Conservation (phyloP, 306 rosid species). For the Luffa aegyptiaca region DNA sequence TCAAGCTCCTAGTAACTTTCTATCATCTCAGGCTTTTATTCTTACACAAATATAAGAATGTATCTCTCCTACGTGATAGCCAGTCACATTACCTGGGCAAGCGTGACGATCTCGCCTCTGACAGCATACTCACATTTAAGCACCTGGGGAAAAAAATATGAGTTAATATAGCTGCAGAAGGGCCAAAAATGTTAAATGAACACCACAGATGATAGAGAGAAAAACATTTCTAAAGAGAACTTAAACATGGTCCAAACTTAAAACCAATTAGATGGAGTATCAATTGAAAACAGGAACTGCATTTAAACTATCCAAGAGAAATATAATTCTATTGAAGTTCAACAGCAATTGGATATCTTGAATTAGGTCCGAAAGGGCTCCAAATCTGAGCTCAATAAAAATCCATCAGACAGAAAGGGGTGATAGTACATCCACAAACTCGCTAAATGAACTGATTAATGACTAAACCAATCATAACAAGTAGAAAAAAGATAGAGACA, state of each 20-base stretch:
- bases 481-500: not conserved
- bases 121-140: conserved; percentile 91
- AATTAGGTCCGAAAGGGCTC: not conserved
- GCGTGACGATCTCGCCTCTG: conserved; percentile 82
- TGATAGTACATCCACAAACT: not conserved
- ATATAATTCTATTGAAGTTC: not conserved
- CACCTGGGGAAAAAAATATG: conserved; percentile 36
- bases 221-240: not conserved
- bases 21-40: not conserved
- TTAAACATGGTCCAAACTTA: not conserved
- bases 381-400: too few relatives aligned
- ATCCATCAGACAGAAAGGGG: too few relatives aligned
- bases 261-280: not conserved
- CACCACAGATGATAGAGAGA: not conserved
- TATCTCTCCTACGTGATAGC: not conserved
- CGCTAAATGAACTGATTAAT: not conserved
- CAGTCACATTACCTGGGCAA: conserved; percentile 65
- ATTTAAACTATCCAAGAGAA: not conserved
- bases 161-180: not conserved
- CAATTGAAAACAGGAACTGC: not conserved
- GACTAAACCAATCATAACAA: not conserved
- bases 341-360: not conserved
- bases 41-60: not conserved
- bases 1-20: not conserved
- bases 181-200: not conserved